Base-by-base conservation (phyloP, 768 basidiomycete genomes). In the Sistotremastrum niveocremeum region DNA sequence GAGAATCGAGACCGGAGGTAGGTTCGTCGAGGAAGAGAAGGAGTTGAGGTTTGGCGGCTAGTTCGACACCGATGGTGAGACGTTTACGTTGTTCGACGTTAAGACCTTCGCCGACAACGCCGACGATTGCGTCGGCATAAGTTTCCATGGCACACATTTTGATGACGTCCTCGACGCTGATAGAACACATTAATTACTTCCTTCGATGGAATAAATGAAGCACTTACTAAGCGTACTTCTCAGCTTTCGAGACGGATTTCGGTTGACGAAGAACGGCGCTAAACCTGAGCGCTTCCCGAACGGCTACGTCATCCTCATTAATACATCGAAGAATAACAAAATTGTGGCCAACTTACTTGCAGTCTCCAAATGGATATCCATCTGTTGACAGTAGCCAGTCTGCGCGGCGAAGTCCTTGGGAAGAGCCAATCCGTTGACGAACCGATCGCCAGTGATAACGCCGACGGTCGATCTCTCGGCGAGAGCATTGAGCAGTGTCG, bases 1-100 rank as follows among this genome's bases (percentile, higher is more conserved):
- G 85, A 3, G 85, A 87, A 58, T 89, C 86, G 10, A 91, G 68
- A 34, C 88, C 87, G 29, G 84, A 81, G 0, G 89, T 93, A 0
- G 90, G 90, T 59, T 93, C 88, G 56, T 91, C 89, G 34, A 89
- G 63, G 68, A 93, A 91, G 11, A 93, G 70, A 0, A 94, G 67
- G 0, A 90, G 65, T 58, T 76, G 76, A 1, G 87, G 89, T 20
- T 88, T 90, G 4, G 87, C 84, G 41, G 86, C 87, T 7, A 93
- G 67, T 58, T 90, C 87, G 34, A 90, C 87, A 29, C 75, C 88
- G 48, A 91, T 91, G 0, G 87, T 91, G 0, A 84, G 78, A 6
- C 87, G 72, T 63, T 90, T 93, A 42, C 76, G 71, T 49, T 81
- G 74, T 52, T 88, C 84, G 20, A 82, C 73, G 37, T 55, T 57